phyloP scores from a whole-genome alignment of 2,329 filamentous ascomycete genomes.

The Celoporthe dispersa region DNA sequence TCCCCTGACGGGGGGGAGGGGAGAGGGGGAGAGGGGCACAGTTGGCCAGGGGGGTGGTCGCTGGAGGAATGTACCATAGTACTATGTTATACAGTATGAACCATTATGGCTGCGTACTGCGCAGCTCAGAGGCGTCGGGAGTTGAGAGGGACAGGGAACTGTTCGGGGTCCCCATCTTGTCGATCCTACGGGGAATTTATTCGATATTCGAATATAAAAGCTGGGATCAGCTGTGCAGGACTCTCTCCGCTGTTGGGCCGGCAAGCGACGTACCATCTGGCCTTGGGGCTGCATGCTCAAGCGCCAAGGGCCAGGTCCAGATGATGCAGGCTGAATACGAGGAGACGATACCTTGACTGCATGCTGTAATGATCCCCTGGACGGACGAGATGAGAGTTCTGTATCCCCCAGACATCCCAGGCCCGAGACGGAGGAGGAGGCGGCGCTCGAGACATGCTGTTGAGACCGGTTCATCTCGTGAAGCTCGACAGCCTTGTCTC shows the following conservation, averaged over 20 bases:
- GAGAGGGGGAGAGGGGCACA: background rate
- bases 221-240: background rate
- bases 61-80: background rate
- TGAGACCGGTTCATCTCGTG: too few relatives aligned
- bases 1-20: background rate
- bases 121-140: background rate
- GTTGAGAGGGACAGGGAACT: background rate
- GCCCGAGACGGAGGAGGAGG: too few relatives aligned
- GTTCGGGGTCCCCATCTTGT: background rate
- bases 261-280: background rate
- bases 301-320: background rate
- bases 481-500: background rate
- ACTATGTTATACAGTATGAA: background rate
- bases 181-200: slow-evolving; percentile 4
- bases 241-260: background rate
- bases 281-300: background rate
- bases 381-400: background rate
- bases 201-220: background rate
- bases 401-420: background rate
- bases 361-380: background rate
- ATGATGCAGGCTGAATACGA: background rate
- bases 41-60: background rate
- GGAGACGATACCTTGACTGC: background rate
- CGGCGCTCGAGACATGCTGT: too few relatives aligned
- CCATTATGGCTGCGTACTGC: background rate